A percentile compares a stretch with the other conserved stretches of the same genome.
Evolutionary conservation across 805 yeast genomes (phyloP).

Genomic region (Diddensiella transvaalensis): DNA sequence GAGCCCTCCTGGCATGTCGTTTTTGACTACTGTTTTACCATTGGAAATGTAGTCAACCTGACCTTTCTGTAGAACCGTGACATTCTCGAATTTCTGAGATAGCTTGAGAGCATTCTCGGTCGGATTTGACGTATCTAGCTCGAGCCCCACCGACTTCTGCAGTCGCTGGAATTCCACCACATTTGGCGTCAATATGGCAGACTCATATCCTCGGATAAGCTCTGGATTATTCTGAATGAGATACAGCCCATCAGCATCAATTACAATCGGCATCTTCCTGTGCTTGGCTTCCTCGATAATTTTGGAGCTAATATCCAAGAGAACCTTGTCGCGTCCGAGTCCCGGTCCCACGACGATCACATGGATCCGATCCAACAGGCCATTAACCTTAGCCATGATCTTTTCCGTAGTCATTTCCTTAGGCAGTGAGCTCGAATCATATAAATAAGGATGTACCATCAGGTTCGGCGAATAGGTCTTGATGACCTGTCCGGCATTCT

Average conservation of each 20-base stretch:
- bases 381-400: constrained; percentile 53
- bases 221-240: constrained; percentile 57
- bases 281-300: constrained; percentile 56
- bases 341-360: constrained; percentile 92
- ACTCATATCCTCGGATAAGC: constrained; percentile 49
- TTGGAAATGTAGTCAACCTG: constrained; percentile 57
- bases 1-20: constrained; percentile 56
- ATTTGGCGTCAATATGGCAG: constrained; percentile 84
- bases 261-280: constrained; percentile 62
- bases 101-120: constrained; percentile 39
- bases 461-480: constrained; percentile 87
- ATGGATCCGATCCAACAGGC: constrained; percentile 64
- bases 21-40: constrained; percentile 42
- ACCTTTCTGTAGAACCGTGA: constrained; percentile 75
- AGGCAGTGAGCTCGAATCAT: constrained; percentile 40
- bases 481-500: constrained; percentile 71
- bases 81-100: constrained; percentile 50
- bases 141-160: constrained; percentile 43
- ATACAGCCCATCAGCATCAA: constrained; percentile 89
- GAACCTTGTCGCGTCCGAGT: constrained; percentile 72
- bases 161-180: constrained; percentile 77
- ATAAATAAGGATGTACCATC: constrained; percentile 92
- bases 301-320: constrained; percentile 57
- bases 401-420: constrained; percentile 26
- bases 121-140: constrained; percentile 20